Base-by-base conservation (phyloP, 345 rosid genomes). In the Lagerstroemia speciosa region DNA sequence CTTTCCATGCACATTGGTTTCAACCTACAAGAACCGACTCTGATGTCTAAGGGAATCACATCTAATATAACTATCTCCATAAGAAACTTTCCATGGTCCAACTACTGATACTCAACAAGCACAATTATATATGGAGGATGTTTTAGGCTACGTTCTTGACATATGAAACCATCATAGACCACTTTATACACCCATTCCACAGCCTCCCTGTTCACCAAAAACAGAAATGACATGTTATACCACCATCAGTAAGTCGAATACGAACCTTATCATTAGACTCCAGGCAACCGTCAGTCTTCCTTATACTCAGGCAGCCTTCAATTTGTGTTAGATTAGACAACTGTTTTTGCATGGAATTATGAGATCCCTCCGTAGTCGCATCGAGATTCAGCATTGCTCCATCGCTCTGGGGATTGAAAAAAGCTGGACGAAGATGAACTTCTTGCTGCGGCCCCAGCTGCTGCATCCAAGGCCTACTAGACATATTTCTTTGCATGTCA, bases 401-500 rank as follows among this genome's bases (percentile, higher is more conserved):
- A 16, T 41, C 46, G 14, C 46, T 16, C 46, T 41, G 46, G 14
- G 46, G 46, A 41, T 41, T 41, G 15, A 41, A 41, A 41, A 14
- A 41, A 7, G 46, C 46, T 41, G 46, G 46, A 16, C 46, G 7
- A 58, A 58, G 63, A 20, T 12, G 33, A 58, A 27, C 33, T 69
- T 77, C 82, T 65, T 69, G 65, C 70, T 69, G 75, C 67, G 9
- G 46, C 15, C 67, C 66, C 67, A 65, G 80, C 64, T 20, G 62
- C 12, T 6, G 46, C 46, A 41, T 41, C 46, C 46, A 41, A 16
- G 46, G 14, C 14, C 46, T 9, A 41, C 46, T 41, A 9, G 46
- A 9, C 46, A 53, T 19, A 53, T 53, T 53, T 53, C 60, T 30
- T 53, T 53, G 29, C 60, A 53, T 53, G 24, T 72, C 69, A 41